phyloP scores from a whole-genome alignment of 768 basidiomycete species.

The Hydnomerulius pinastri region DNA sequence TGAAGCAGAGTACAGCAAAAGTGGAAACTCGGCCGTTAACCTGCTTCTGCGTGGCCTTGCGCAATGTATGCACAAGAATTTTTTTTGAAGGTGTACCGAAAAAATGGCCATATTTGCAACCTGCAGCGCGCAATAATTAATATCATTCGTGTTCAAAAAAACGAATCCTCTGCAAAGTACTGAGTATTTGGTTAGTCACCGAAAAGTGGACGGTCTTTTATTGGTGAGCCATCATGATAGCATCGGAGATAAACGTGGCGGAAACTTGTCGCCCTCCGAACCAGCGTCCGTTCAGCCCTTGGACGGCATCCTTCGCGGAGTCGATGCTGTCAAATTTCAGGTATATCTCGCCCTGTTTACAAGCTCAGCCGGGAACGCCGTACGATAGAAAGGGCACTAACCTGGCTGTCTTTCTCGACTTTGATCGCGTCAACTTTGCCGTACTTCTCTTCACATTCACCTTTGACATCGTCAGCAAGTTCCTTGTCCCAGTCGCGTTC shows the following conservation, averaged over 20 bases:
- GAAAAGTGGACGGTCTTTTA: too few species aligned
- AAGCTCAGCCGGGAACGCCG: slow-evolving; percentile 10
- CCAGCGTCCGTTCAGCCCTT: slow-evolving; percentile 95
- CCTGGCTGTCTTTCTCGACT: slow-evolving; percentile 92
- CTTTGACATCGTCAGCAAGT: slow-evolving; percentile 93
- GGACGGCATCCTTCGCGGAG: slow-evolving; percentile 78
- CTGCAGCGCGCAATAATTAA: slow-evolving; percentile 36
- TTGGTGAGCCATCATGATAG: slow-evolving; percentile 91
- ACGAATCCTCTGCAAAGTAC: slow-evolving; percentile 30
- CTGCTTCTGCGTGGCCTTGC: slow-evolving; percentile 39
- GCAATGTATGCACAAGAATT: slow-evolving; percentile 33
- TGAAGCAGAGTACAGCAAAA: slow-evolving; percentile 29
- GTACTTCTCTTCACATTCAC: slow-evolving; percentile 90
- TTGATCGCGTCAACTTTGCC: slow-evolving; percentile 87
- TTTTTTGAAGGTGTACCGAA: slow-evolving; percentile 32
- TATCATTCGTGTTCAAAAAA: slow-evolving; percentile 19
- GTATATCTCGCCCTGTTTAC: slow-evolving; percentile 89
- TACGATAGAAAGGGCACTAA: slow-evolving; percentile 36
- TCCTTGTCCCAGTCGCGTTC: slow-evolving; percentile 97
- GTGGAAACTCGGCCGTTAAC: slow-evolving; percentile 35
- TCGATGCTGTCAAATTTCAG: slow-evolving; percentile 85
- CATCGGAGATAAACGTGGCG: slow-evolving; percentile 88
- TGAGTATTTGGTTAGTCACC: slow-evolving; percentile 26
- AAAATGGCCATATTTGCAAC: slow-evolving; percentile 16
- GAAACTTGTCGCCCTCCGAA: slow-evolving; percentile 91